A percentile compares a stretch with the other conserved stretches of the same genome.
Conservation (phyloP, 352 stramenopile species). For the Globisporangium barbulae region DNA sequence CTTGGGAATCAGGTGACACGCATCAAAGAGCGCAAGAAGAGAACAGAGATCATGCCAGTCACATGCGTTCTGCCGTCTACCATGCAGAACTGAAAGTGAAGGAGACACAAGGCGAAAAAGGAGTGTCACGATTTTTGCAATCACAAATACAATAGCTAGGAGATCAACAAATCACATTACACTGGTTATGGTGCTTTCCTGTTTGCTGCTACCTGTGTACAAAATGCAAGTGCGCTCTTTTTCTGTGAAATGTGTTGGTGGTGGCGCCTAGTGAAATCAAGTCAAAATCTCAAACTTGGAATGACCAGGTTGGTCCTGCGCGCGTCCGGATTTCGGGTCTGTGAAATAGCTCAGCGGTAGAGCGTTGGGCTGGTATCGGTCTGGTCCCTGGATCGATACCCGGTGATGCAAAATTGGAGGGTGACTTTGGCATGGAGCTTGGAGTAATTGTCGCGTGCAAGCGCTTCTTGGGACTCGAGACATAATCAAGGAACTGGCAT, state of each 20-base stretch:
- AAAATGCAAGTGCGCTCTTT: background rate
- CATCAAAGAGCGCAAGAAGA: no score
- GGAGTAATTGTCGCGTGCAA: slow-evolving; percentile 20
- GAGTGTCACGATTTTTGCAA: no score
- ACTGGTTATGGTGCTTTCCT: background rate
- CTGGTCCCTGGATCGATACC: background rate
- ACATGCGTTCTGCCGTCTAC: no score
- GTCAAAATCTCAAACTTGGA: background rate
- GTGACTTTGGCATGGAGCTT: slow-evolving; percentile 7
- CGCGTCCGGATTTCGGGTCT: background rate
- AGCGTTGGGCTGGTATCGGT: background rate
- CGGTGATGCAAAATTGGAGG: background rate
- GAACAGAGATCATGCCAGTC: no score
- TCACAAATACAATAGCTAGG: no score
- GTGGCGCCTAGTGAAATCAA: background rate
- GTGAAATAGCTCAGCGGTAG: background rate
- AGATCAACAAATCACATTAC: background rate
- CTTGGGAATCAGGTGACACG: no score
- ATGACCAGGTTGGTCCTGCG: background rate
- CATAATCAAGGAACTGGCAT: slow-evolving; percentile 16
- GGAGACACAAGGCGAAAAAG: no score
- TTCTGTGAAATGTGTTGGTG: background rate
- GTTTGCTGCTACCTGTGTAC: background rate
- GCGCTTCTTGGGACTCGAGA: slow-evolving; percentile 16
- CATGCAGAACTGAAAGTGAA: no score